Conservation (phyloP, 2,329 filamentous ascomycete species). For the Dactylella cylindrospora region DNA sequence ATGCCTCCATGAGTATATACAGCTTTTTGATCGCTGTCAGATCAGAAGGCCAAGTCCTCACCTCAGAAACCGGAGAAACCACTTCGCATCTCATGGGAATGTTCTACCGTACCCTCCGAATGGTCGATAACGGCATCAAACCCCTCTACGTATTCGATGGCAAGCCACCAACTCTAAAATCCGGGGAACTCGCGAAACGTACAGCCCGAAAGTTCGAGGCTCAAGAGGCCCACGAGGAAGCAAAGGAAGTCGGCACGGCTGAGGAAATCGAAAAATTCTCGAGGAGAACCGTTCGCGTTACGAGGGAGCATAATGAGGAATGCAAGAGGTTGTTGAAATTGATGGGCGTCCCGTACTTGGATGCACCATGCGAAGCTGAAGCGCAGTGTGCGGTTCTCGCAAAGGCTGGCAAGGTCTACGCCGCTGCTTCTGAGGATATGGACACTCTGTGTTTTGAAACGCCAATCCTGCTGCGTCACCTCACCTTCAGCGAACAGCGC, state of each 20-base stretch:
- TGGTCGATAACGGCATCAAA: constrained; percentile 98
- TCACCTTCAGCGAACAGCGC: constrained; percentile 95
- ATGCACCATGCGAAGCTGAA: constrained; percentile 95
- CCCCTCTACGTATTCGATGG: constrained; percentile 98
- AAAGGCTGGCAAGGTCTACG: constrained; percentile 89
- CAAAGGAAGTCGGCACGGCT: constrained; percentile 93
- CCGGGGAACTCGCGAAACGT: constrained; percentile 91
- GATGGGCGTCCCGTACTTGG: constrained; percentile 94
- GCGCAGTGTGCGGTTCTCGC: constrained; percentile 92
- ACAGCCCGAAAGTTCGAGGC: constrained; percentile 94
- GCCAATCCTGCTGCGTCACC: constrained; percentile 83
- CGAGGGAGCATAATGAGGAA: constrained; percentile 93
- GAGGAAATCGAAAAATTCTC: constrained; percentile 99
- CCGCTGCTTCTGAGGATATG: constrained; percentile 97
- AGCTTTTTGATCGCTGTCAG: constrained; percentile 97
- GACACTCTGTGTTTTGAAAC: constrained; percentile 95
- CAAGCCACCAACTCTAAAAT: constrained; percentile 94
- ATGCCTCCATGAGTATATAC: constrained; percentile 95
- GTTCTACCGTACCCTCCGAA: constrained; percentile 97
- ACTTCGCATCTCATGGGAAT: constrained; percentile 99
- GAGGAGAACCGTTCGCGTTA: constrained; percentile 85
- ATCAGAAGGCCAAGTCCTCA: constrained; percentile 93
- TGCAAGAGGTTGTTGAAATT: constrained; percentile 87
- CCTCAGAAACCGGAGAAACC: constrained; percentile 90
- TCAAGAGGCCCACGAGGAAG: constrained; percentile 84